phyloP scores from a whole-genome alignment of 2,329 filamentous ascomycete species.

The Phaeophleospora eucalypticola region DNA sequence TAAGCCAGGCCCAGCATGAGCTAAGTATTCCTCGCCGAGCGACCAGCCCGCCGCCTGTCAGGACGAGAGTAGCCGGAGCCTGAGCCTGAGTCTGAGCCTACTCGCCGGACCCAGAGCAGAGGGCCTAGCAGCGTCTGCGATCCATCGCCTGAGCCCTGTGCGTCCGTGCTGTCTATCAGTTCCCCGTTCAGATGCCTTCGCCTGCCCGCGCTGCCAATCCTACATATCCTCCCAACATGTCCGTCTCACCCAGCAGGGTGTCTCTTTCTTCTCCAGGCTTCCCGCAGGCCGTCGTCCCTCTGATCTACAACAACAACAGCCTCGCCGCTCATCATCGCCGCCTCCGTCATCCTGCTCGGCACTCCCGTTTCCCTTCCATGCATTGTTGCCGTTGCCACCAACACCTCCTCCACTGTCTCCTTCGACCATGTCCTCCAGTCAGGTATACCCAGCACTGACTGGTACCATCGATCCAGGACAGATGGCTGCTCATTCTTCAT shows the following conservation, averaged over 20 bases:
- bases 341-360: conserved; percentile 19
- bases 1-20: background rate
- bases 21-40: background rate
- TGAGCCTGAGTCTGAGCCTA: conserved; percentile 18
- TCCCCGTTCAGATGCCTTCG: conserved; percentile 15
- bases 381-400: conserved; percentile 21
- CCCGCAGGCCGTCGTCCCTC: conserved; percentile 16
- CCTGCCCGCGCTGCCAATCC: conserved; percentile 20
- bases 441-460: conserved; percentile 25
- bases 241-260: conserved; percentile 21
- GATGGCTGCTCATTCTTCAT: conserved; percentile 24
- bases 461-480: conserved; percentile 28
- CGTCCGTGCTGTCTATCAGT: conserved; percentile 12
- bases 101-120: too few relatives aligned
- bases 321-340: background rate
- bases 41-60: background rate
- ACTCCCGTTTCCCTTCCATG: conserved; percentile 25
- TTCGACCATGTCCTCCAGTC: conserved; percentile 28
- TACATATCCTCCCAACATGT: conserved; percentile 32
- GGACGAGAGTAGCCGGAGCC: conserved; percentile 8
- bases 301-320: conserved; percentile 21
- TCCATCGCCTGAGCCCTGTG: background rate
- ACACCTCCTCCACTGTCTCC: conserved; percentile 16
- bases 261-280: conserved; percentile 21
- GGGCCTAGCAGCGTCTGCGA: too few relatives aligned